A percentile compares a stretch with the other conserved stretches of the same genome.
phyloP scores from a whole-genome alignment of 2,329 filamentous ascomycete genomes.

The Penicillium sp. region DNA sequence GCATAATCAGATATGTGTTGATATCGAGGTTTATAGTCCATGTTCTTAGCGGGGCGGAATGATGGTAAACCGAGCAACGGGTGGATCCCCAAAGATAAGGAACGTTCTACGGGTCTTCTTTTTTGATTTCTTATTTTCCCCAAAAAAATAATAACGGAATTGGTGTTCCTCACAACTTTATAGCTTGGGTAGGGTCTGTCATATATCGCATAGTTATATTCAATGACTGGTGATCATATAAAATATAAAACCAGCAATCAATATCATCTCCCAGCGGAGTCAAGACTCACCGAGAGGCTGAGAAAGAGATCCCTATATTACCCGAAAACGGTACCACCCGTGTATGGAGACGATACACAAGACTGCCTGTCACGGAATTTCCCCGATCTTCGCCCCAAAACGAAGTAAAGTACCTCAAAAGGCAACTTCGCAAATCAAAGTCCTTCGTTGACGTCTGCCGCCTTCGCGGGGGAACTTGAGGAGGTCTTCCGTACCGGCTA shows the following conservation, averaged over 20 bases:
- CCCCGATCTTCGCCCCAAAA: conserved; percentile 2
- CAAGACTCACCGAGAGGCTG: conserved; percentile 14
- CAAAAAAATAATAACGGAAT: neutral
- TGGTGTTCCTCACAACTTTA: too few species aligned
- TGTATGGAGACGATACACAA: neutral
- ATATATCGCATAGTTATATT: neutral
- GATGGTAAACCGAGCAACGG: neutral
- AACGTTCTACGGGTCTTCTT: conserved; percentile 11
- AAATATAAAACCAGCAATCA: neutral
- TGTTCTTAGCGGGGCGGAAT: conserved; percentile 1
- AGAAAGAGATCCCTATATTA: conserved; percentile 15
- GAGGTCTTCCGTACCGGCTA: neutral
- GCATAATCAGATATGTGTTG: neutral
- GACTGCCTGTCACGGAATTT: conserved; percentile 6
- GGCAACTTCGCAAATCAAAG: conserved; percentile 4
- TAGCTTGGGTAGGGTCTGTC: too few species aligned
- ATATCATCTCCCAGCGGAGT: neutral
- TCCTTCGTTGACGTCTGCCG: neutral
- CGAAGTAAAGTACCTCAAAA: neutral
- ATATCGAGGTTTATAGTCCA: conserved; percentile 4
- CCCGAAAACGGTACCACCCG: conserved; percentile 12
- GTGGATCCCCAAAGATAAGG: conserved; percentile 10
- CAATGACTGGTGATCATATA: neutral
- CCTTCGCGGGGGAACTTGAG: neutral
- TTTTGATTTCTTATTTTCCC: neutral